Conservation (phyloP, 768 basidiomycete species). For the Mycena belliarum region DNA sequence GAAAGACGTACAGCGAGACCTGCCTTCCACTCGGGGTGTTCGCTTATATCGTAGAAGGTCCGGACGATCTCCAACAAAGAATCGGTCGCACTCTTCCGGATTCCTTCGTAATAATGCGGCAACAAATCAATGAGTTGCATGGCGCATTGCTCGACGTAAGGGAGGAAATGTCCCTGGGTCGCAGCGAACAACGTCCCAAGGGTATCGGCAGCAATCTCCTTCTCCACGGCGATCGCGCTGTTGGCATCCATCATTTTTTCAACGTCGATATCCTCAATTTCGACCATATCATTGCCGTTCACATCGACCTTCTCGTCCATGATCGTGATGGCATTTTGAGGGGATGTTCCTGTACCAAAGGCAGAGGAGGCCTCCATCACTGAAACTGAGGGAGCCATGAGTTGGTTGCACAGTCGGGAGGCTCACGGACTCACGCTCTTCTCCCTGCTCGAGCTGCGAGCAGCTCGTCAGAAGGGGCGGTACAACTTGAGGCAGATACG, state of each 20-base stretch:
- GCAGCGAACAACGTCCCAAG: constrained; percentile 88
- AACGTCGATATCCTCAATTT: constrained; percentile 77
- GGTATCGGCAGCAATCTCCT: constrained; percentile 97
- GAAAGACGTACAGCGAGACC: constrained; percentile 57
- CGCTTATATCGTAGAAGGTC: constrained; percentile 88
- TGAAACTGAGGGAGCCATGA: constrained; percentile 41
- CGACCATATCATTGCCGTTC: constrained; percentile 58
- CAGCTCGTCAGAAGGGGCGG: constrained; percentile 83
- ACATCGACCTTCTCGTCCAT: constrained; percentile 51
- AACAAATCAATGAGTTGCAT: constrained; percentile 78
- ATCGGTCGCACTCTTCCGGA: constrained; percentile 89
- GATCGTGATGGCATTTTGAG: constrained; percentile 66
- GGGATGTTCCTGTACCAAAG: constrained; percentile 75
- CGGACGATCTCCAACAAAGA: constrained; percentile 86
- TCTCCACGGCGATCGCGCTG: constrained; percentile 96
- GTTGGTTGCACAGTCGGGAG: neutral
- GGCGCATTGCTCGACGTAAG: constrained; percentile 82
- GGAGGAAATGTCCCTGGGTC: constrained; percentile 83
- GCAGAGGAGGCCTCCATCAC: constrained; percentile 56
- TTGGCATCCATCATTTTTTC: constrained; percentile 92
- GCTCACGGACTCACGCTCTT: constrained; percentile 47
- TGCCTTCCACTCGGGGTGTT: constrained; percentile 80
- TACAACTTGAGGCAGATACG: constrained; percentile 83
- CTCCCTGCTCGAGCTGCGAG: constrained; percentile 80
- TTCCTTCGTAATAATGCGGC: constrained; percentile 95